Base-by-base conservation (phyloP, 2,329 filamentous ascomycete species). In the Trichoderma sp. region DNA sequence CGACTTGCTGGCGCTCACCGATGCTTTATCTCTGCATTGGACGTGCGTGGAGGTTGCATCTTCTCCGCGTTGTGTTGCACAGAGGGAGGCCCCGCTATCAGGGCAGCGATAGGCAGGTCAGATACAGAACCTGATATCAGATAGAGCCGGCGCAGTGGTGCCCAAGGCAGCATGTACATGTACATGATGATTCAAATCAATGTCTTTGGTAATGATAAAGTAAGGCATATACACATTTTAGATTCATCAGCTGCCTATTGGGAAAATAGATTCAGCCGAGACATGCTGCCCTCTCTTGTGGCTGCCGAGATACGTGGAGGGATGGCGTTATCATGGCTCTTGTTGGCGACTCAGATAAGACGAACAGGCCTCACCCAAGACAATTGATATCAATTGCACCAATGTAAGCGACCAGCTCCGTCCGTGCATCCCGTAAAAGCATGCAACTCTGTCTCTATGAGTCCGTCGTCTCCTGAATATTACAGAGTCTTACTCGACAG, bases 51-150 rank as follows among this genome's bases (percentile, higher is more conserved):
- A 29, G 52, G 62, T 33, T 65, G 40, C 63, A 35, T 58, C 29
- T 40, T 59, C 55, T 59, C 55, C 63, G 55, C 58, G 35, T n/a
- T 27, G 49, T 55, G 57, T 53, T 53, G 66, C 52, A 68, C 58
- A 63, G 58, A 16, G 47, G 65, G 61, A 64, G 27, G 61, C 57
- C 65, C 65, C 65, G 58, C 65, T 62, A 56, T 53, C 58, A 68
- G 35, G 58, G 66, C 53, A 40, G 55, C n/a, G 55, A 67, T 49
- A 49, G n/a, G n/a, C n/a, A 49, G 47, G 19, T 11, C 21, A 49
- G 47, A 49, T 49, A 43, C 37, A 43, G 40, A 43, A 43, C 40
- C 40, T 43, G 40, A 43, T 43, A 43, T 43, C 40, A 49, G 47
- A 49, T 59, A 37, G 40, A 16, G 35, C n/a, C 49, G 33, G 55